Base-by-base conservation (phyloP, 2,329 filamentous ascomycete species). In the Diatrype stigma region DNA sequence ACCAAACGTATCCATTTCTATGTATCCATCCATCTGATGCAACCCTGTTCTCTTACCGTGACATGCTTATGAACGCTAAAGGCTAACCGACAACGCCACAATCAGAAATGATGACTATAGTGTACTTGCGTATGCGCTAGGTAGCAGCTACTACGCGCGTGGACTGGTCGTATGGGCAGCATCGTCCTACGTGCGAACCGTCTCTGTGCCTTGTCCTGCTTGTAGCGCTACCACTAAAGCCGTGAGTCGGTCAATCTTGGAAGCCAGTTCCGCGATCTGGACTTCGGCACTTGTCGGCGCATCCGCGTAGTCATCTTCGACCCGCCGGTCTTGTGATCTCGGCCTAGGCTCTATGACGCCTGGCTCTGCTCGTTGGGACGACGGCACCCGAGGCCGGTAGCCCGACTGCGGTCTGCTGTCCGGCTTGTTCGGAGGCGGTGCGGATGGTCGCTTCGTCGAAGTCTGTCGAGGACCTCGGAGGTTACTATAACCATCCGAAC, bases 191-290 rank as follows among this genome's bases (percentile, higher is more conserved):
- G 56, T 59, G 11, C 57, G 56, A 22, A 56, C 51, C 1, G 52
- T 57, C 10, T 63, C 58, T 2, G 22, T 49, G 7, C 60, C 58
- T 11, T 57, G 56, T 21, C 59, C 58, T 2, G 61, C 51, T 59
- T 82, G 80, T 61, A 83, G 66, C 3, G 71, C 68, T 56, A 80
- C 61, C 2, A 85, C 69, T 45, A 79, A 62, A 19, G 75, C 70
- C 0, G 81, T 82, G 55, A 85, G 67, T 50, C 75, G 75, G 56
- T 84, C 80, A 58, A 86, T 82, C 71, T 84, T 84, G 45, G 65
- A 67, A 40, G 74, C 73, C 57, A 85, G 64, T 56, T 84, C 81
- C 3, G 69, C 65, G 49, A 85, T 75, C 54, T 78, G 77, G 23
- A 74, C 70, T 57, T 84, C 80, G 38, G 74, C 63, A 14, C 68